A percentile compares a stretch with the other conserved stretches of the same genome.
Conservation (phyloP, 306 rosid species). For the Hylodesmum podocarpum region DNA sequence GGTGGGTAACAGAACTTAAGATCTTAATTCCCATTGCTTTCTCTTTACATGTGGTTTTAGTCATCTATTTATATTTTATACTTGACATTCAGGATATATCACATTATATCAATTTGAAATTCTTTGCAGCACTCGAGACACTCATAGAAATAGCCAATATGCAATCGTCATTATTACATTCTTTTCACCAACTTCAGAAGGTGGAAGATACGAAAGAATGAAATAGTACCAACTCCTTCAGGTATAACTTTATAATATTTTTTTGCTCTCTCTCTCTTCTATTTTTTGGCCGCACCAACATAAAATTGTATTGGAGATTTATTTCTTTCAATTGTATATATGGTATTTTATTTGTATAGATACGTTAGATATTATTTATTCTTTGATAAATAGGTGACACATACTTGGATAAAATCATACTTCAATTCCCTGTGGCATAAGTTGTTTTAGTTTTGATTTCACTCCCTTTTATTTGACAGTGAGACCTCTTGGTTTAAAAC, state of each 20-base stretch:
- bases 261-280: neutral
- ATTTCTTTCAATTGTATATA: neutral
- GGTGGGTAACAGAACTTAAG: constrained; percentile 42
- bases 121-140: constrained; percentile 68
- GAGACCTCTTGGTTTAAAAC: neutral
- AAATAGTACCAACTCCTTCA: constrained; percentile 23
- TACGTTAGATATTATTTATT: neutral
- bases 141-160: constrained; percentile 75
- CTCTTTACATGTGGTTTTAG: neutral
- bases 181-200: constrained; percentile 57
- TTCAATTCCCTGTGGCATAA: neutral
- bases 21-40: neutral
- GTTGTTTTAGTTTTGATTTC: neutral
- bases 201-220: constrained; percentile 47
- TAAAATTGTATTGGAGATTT: neutral
- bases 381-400: neutral
- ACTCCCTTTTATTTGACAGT: neutral
- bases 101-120: constrained; percentile 26
- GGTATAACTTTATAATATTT: constrained; percentile 23
- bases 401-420: neutral
- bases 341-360: neutral
- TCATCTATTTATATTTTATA: neutral
- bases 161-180: constrained; percentile 53
- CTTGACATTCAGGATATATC: constrained; percentile 17
- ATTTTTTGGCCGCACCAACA: neutral